Evolutionary conservation across 371 early-diverging fungal species (phyloP).

Genomic region (Lichtheimia ornata): DNA sequence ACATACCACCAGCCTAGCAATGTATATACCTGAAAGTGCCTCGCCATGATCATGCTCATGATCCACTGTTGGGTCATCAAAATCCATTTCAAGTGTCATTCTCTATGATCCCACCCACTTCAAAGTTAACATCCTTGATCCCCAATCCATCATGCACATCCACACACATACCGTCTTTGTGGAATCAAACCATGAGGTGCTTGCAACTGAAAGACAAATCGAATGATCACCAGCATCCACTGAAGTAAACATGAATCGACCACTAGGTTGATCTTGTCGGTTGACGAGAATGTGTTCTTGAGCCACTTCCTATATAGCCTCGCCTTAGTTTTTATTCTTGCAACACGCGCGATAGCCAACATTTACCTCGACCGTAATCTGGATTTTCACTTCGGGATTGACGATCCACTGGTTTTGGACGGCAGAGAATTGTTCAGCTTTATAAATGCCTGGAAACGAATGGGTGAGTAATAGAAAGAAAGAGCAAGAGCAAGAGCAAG

Average conservation of each 20-base stretch:
- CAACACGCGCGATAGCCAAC: background rate
- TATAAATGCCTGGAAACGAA: conserved; percentile 65
- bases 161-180: conserved; percentile 46
- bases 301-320: conserved; percentile 52
- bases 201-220: conserved; percentile 77
- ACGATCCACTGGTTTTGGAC: conserved; percentile 66
- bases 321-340: conserved; percentile 2
- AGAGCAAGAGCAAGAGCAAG: background rate
- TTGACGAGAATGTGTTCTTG: conserved; percentile 62
- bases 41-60: conserved; percentile 58
- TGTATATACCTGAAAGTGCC: conserved; percentile 48
- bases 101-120: conserved; percentile 21
- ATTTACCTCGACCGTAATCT: conserved; percentile 76
- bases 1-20: no score
- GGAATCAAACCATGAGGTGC: conserved; percentile 63
- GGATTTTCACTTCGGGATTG: conserved; percentile 68
- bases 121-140: background rate
- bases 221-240: conserved; percentile 86
- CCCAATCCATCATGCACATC: no score
- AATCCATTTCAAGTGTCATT: conserved; percentile 73
- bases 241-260: conserved; percentile 88
- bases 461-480: background rate
- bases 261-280: conserved; percentile 71
- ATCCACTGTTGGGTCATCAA: conserved; percentile 69
- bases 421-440: conserved; percentile 78